These are phyloP conservation scores for Lepidium aucheri DNA, from an alignment of 345 rosid species.

Conservation along the genomic window DNA sequence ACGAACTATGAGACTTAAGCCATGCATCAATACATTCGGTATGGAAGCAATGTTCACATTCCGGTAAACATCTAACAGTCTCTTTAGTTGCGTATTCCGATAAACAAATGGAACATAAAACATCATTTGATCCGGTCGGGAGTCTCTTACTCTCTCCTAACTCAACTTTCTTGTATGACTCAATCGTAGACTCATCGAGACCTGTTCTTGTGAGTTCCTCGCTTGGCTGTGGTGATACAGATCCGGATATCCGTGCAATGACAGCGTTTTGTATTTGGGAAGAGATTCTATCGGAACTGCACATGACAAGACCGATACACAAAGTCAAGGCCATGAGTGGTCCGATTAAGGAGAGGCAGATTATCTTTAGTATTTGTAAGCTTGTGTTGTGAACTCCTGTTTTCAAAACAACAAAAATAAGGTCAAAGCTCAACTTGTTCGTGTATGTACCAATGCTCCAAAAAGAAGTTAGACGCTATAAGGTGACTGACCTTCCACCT, in stretches of 20 bases:
- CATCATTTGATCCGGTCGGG: slow-evolving; percentile 43
- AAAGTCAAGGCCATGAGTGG: slow-evolving; percentile 35
- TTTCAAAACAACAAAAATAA: not conserved
- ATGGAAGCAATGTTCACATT: slow-evolving; percentile 71
- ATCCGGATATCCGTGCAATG: not conserved
- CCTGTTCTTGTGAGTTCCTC: slow-evolving; percentile 31
- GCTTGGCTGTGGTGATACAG: slow-evolving; percentile 22
- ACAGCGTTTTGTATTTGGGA: not conserved
- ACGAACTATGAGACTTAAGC: slow-evolving; percentile 49
- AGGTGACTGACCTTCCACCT: no score
- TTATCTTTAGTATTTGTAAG: slow-evolving; percentile 32
- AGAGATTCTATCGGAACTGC: slow-evolving; percentile 3
- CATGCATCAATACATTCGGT: slow-evolving; percentile 64
- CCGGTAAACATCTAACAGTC: slow-evolving; percentile 48
- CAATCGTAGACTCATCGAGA: slow-evolving; percentile 57
- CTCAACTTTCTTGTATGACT: slow-evolving; percentile 58
- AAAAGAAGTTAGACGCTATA: no score
- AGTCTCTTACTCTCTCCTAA: slow-evolving; percentile 59
- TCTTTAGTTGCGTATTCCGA: slow-evolving; percentile 52
- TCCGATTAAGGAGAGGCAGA: slow-evolving; percentile 38
- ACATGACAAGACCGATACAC: slow-evolving; percentile 31
- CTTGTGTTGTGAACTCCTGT: slow-evolving; percentile 27
- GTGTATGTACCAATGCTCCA: no score
- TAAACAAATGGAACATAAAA: slow-evolving; percentile 59
- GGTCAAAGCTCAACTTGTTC: no score